These are phyloP conservation scores for Elsinoe batatas DNA, from an alignment of 2,329 filamentous ascomycete species.

Conservation along the genomic window DNA sequence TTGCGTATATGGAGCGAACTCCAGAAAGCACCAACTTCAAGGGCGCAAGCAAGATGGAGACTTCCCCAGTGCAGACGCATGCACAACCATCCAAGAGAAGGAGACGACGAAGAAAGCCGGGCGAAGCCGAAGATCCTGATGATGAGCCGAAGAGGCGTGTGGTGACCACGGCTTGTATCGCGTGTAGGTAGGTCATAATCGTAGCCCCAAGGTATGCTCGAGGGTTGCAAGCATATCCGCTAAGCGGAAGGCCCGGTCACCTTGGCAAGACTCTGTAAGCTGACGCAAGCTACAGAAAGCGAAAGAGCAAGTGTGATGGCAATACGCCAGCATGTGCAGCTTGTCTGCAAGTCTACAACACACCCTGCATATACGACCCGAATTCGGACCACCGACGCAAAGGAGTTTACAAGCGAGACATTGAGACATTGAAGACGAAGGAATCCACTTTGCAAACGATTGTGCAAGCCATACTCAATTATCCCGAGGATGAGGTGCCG, in stretches of 20 bases:
- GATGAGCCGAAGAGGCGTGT: conserved; percentile 35
- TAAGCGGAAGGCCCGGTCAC: too few relatives aligned
- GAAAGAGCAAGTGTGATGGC: conserved; percentile 61
- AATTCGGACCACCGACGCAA: conserved; percentile 94
- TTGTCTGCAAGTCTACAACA: conserved; percentile 88
- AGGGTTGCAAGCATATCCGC: background rate
- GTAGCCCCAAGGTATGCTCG: conserved; percentile 12
- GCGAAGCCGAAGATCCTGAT: conserved; percentile 19
- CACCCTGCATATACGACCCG: conserved; percentile 87
- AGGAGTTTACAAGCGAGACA: conserved; percentile 91
- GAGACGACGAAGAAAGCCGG: conserved; percentile 2
- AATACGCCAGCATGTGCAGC: conserved; percentile 85
- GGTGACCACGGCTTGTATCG: conserved; percentile 28
- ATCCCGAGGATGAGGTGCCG: conserved; percentile 74
- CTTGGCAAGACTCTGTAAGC: background rate
- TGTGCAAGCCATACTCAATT: conserved; percentile 85
- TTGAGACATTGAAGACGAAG: conserved; percentile 75
- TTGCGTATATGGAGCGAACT: too few relatives aligned
- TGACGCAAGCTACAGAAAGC: conserved; percentile 22
- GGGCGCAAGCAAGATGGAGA: too few relatives aligned
- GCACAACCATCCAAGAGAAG: background rate
- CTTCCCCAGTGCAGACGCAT: background rate
- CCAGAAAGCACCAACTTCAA: too few relatives aligned
- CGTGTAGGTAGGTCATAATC: conserved; percentile 23
- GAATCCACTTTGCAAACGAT: conserved; percentile 86